Evolutionary conservation across 345 rosid genomes (phyloP), one percentile per base, ranked within the genome.

Genomic region (Boechera divaricarpa): DNA sequence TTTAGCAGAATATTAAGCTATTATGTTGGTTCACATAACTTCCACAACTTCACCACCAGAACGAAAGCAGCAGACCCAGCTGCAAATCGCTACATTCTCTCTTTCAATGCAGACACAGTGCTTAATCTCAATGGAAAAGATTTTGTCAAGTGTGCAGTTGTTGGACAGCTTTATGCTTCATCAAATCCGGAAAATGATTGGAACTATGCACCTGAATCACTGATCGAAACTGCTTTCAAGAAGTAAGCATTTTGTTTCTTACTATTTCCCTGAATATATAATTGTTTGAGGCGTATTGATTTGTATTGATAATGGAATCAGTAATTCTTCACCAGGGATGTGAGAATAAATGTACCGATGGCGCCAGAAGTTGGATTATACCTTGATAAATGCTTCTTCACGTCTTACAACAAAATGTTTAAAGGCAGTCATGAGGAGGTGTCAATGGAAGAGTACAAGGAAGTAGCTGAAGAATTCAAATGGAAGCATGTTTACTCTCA

Each of bases 131-230:
- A 84, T 16, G 97, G 98, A 18, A 85, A 91, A 29, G 91, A 91
- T 36, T 92, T 92, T 82, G 90, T 95, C 9, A 89, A 88, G 86
- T 95, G 98, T 82, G 99, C 91, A 83, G 94, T 95, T 63, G 88
- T 91, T 24, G 99, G 98, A 32, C 99, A 95, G 99, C 83, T 92
- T 95, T 80, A 95, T 95, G 99, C 98, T 95, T 88, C 99, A 95
- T 82, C 99, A 95, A 77, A 92, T 92, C 38, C 70, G 98, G 45
- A 95, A 95, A 74, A 87, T 92, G 99, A 87, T 95, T 0, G 98
- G 99, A 85, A 89, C 73, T 91, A 85, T 45, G 89, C 99, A 31
- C 79, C 94, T 0, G 94, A 91, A 83, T 82, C 90, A 21, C 48
- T 92, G 77, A 81, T 89, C 44, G 80, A 79, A 79, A 81, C 84